phyloP scores from a whole-genome alignment of 2,329 filamentous ascomycete genomes.

The Nothophoma quercina region DNA sequence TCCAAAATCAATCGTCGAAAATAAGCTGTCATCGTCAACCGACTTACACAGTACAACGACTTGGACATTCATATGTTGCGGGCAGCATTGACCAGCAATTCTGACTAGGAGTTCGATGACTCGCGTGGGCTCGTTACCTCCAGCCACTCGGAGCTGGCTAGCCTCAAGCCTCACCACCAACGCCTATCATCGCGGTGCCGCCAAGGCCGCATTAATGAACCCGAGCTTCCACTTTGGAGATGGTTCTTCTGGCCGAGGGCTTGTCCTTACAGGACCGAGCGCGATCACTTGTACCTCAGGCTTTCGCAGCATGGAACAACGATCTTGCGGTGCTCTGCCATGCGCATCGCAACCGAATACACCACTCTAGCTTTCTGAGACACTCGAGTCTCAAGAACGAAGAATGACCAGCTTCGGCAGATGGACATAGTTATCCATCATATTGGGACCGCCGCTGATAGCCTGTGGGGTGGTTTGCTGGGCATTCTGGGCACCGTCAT shows the following conservation, averaged over 20 bases:
- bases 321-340: background rate
- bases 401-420: background rate
- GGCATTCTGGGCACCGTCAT: constrained; percentile 42
- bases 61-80: no score
- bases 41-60: no score
- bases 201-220: constrained; percentile 9
- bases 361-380: background rate
- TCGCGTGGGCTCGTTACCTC: background rate
- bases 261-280: background rate
- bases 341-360: background rate
- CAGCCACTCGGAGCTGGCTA: background rate
- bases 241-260: background rate
- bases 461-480: constrained; percentile 15
- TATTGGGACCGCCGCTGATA: constrained; percentile 11
- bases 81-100: background rate
- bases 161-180: constrained; percentile 11
- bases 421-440: constrained; percentile 6
- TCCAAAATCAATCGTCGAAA: no score
- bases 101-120: background rate
- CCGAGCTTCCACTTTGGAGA: constrained; percentile 10
- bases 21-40: no score
- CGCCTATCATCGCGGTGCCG: constrained; percentile 7
- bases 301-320: background rate
- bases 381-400: background rate
- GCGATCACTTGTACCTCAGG: background rate